Evolutionary conservation across 345 rosid species (phyloP).

Genomic region (Salix suchowensis): DNA sequence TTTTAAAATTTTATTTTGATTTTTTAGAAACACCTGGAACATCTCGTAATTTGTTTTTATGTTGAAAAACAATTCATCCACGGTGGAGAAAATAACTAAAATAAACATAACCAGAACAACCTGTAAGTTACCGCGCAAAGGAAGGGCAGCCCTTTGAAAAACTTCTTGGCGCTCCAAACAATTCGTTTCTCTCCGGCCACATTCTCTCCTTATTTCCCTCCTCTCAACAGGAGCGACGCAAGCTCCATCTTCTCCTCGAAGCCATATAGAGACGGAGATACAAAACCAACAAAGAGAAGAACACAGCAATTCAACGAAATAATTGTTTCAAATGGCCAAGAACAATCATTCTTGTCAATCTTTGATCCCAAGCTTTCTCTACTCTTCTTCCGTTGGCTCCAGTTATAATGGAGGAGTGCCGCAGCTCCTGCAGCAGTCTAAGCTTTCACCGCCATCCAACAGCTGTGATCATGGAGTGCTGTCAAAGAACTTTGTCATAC

Average conservation of each 20-base stretch:
- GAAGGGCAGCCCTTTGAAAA: background rate
- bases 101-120: too few species aligned
- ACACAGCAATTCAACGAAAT: background rate
- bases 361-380: slow-evolving; percentile 72
- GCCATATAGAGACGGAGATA: background rate
- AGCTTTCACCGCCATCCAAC: background rate
- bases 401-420: background rate
- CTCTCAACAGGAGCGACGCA: slow-evolving; percentile 1
- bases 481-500: slow-evolving; percentile 32
- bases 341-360: slow-evolving; percentile 39
- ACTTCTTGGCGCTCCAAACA: background rate
- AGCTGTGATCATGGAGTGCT: background rate
- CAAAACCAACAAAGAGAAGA: background rate
- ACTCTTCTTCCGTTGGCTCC: slow-evolving; percentile 33
- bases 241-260: background rate
- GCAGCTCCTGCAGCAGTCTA: background rate
- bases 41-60: too few species aligned
- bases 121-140: slow-evolving; percentile 1
- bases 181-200: background rate
- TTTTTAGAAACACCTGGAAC: too few species aligned
- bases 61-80: too few species aligned
- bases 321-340: slow-evolving; percentile 33
- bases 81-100: too few species aligned
- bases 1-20: too few species aligned
- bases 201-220: slow-evolving; percentile 13